These are phyloP conservation scores for Dothideomycetidae sp. DNA, from an alignment of 2,329 filamentous ascomycete species.

Conservation along the genomic window DNA sequence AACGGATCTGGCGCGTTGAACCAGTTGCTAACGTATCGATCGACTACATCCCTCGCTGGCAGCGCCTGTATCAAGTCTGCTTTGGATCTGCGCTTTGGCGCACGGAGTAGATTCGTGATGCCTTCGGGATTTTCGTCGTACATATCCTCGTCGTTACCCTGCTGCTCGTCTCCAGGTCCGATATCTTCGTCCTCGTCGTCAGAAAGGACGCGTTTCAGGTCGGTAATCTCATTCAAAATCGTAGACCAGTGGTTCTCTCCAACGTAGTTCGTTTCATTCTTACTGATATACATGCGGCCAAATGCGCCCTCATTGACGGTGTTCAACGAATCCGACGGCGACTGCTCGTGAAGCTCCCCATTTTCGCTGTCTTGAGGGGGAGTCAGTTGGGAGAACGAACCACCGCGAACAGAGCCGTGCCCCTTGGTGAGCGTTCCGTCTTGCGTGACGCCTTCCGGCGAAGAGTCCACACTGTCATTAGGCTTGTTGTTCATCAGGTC, in stretches of 20 bases:
- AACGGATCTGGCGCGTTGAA: slow-evolving; percentile 24
- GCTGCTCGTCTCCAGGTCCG: slow-evolving; percentile 4
- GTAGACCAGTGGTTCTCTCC: slow-evolving; percentile 76
- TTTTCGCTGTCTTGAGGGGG: slow-evolving; percentile 19
- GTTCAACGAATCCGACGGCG: slow-evolving; percentile 1
- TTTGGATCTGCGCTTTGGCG: slow-evolving; percentile 15
- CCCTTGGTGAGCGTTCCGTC: background rate
- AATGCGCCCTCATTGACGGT: slow-evolving; percentile 48
- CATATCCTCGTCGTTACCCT: slow-evolving; percentile 8
- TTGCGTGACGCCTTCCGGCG: background rate
- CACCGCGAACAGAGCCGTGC: background rate
- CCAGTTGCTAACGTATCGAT: slow-evolving; percentile 21
- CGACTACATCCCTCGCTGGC: slow-evolving; percentile 21
- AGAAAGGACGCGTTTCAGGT: slow-evolving; percentile 21
- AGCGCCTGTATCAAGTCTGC: slow-evolving; percentile 20
- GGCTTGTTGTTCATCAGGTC: slow-evolving; percentile 22
- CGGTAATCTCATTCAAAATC: slow-evolving; percentile 48
- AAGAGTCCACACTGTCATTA: background rate
- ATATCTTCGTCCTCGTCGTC: slow-evolving; percentile 16
- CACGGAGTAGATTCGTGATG: slow-evolving; percentile 6
- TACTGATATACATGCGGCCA: slow-evolving; percentile 69
- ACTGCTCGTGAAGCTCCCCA: background rate
- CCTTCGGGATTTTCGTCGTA: slow-evolving; percentile 1
- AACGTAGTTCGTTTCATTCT: slow-evolving; percentile 61
- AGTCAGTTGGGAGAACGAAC: slow-evolving; percentile 15